Percentiles rank a stretch among this genome's conserved stretches.
These are phyloP conservation scores for Aspergillus cavernicola DNA, from an alignment of 495 filamentous ascomycete species.

Conservation along the genomic window DNA sequence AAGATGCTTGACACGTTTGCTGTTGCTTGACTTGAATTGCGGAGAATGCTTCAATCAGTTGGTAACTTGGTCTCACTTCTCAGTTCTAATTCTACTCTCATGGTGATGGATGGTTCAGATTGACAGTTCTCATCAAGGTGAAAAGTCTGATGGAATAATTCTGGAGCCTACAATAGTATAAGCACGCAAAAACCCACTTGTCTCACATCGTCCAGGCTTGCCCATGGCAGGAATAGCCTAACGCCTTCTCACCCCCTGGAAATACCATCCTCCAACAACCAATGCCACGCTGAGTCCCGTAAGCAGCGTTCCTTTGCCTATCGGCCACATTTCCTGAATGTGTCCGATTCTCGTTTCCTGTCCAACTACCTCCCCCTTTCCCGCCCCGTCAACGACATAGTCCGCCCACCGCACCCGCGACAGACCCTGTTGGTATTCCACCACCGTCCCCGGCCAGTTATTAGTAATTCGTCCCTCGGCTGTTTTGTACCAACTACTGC, in stretches of 20 bases:
- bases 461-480: constrained; percentile 52
- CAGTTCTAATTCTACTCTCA: no score
- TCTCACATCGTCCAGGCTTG: not conserved
- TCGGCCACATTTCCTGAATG: constrained; percentile 22
- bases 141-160: no score
- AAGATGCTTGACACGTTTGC: no score
- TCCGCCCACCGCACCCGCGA: constrained; percentile 45
- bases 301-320: constrained; percentile 4
- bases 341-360: constrained; percentile 35
- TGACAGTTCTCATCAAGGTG: no score
- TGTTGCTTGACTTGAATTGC: no score
- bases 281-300: not conserved
- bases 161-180: no score
- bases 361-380: constrained; percentile 23
- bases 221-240: not conserved
- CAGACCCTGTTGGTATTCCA: constrained; percentile 48
- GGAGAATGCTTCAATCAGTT: no score
- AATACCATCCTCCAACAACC: constrained; percentile 6
- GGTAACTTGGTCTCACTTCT: no score
- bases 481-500: constrained; percentile 55
- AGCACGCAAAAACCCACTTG: no score
- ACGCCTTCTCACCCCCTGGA: constrained; percentile 4
- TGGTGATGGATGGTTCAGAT: no score
- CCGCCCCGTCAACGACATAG: constrained; percentile 37
- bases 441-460: constrained; percentile 51